Base-by-base conservation (phyloP, 2,329 filamentous ascomycete genomes). In the Fusarium tjaetaba region DNA sequence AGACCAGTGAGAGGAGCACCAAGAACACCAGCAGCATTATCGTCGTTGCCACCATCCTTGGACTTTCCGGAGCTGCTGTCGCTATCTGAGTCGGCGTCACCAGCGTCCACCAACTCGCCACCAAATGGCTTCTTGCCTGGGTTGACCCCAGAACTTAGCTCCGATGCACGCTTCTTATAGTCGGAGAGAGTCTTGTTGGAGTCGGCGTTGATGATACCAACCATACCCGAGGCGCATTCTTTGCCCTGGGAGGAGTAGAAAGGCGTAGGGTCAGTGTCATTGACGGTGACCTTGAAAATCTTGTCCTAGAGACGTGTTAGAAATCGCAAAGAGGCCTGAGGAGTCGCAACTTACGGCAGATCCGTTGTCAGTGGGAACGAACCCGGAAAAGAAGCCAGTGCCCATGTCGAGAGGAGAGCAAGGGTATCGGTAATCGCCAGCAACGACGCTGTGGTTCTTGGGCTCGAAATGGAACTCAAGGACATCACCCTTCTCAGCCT, bases 211-310 rank as follows among this genome's bases (percentile, higher is more conserved):
- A 84, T 76, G 58, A 83, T 82, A 63, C 81, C 82, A n/a, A 82
- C 81, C 82, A 84, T 84, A 59, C 82, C 82, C 18, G 71, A 61
- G 26, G 81, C 64, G 65, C 82, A 84, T 56, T 84, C 81, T 32
- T 79, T 74, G n/a, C 76, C 80, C 46, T 82, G 81, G 11, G 81
- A 81, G n/a, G 82, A 84, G 70, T 83, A 84, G 73, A 84, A 83
- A n/a, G 77, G 75, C 14, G 80, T 77, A 38, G 82, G 80, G 3
- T 82, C 77, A 11, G 78, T 80, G 67, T 77, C 69, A 56, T 79
- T 78, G 63, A 84, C 56, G 4, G 68, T 77, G 62, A 84, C 80
- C 61, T 77, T 78, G 75, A 83, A 84, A 30, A 82, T 73, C 48
- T 82, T 75, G 71, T 78, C 74, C 81, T 83, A 30, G 20, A 38